These are phyloP conservation scores for Ligustrum vulgare DNA, from an alignment of 257 asterid species.

Conservation along the genomic window DNA sequence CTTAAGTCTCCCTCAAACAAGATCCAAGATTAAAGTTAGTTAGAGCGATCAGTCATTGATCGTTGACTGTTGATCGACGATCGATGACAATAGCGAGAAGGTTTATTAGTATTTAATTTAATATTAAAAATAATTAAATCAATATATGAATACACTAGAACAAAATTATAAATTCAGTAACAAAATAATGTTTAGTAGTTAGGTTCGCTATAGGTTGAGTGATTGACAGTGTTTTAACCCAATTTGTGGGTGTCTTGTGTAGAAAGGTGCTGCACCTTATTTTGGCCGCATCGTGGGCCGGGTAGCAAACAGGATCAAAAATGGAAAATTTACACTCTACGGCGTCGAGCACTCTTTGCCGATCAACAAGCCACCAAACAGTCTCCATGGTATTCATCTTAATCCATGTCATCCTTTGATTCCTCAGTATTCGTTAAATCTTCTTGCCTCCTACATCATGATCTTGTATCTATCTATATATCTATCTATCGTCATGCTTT, in stretches of 20 bases:
- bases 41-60: too few relatives aligned
- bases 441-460: neutral
- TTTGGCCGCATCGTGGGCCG: slow-evolving; percentile 98
- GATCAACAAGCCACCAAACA: slow-evolving; percentile 83
- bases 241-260: slow-evolving; percentile 18
- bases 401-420: neutral
- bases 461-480: too few relatives aligned
- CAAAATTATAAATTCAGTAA: too few relatives aligned
- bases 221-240: neutral
- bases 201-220: neutral
- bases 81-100: too few relatives aligned
- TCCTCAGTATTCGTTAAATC: neutral
- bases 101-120: too few relatives aligned
- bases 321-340: slow-evolving; percentile 72
- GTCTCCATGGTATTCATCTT: slow-evolving; percentile 74
- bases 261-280: slow-evolving; percentile 90
- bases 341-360: slow-evolving; percentile 72
- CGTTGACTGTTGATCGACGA: too few relatives aligned
- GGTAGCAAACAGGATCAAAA: slow-evolving; percentile 93
- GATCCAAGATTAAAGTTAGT: too few relatives aligned
- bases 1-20: too few relatives aligned
- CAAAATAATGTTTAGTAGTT: neutral
- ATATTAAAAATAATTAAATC: too few relatives aligned
- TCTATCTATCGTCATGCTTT: too few relatives aligned
- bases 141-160: too few relatives aligned